These are phyloP conservation scores for Ogataea populi-albae DNA, from an alignment of 805 yeast species.

Conservation along the genomic window DNA sequence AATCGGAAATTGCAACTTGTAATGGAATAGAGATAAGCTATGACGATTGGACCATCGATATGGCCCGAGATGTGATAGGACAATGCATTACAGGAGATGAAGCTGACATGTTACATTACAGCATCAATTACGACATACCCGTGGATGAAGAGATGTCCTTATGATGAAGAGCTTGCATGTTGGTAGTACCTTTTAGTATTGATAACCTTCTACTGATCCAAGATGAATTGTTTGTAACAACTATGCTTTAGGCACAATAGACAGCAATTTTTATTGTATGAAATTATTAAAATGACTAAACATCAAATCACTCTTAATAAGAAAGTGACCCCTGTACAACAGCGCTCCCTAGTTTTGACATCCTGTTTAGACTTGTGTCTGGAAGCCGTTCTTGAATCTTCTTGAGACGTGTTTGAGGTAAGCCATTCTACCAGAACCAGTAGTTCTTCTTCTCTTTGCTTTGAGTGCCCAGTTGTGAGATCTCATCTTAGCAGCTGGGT, in stretches of 20 bases:
- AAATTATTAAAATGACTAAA: constrained; percentile 13
- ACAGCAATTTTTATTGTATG: constrained; percentile 12
- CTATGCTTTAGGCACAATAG: constrained; percentile 4
- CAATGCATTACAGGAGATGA: constrained; percentile 71
- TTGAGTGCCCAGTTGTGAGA: constrained; percentile 98
- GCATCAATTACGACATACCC: constrained; percentile 50
- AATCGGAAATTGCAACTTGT: constrained; percentile 33
- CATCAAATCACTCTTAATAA: constrained; percentile 3
- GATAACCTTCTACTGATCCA: neutral
- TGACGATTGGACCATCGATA: constrained; percentile 59
- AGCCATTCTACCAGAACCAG: constrained; percentile 99
- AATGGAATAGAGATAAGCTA: constrained; percentile 65
- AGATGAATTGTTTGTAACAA: constrained; percentile 1
- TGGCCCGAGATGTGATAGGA: constrained; percentile 69
- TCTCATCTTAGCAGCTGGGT: constrained; percentile 99
- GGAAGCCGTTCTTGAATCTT: constrained; percentile 99
- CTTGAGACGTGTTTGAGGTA: constrained; percentile 96
- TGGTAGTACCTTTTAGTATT: no score
- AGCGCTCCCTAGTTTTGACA: constrained; percentile 1
- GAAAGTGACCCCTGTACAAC: constrained; percentile 1
- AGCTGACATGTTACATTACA: constrained; percentile 68
- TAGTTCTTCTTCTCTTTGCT: constrained; percentile 99
- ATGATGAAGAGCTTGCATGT: neutral
- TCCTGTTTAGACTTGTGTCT: constrained; percentile 44
- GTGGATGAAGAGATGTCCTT: constrained; percentile 6